Conservation (phyloP, 106 monocot species). For the Iris macrosiphon region DNA sequence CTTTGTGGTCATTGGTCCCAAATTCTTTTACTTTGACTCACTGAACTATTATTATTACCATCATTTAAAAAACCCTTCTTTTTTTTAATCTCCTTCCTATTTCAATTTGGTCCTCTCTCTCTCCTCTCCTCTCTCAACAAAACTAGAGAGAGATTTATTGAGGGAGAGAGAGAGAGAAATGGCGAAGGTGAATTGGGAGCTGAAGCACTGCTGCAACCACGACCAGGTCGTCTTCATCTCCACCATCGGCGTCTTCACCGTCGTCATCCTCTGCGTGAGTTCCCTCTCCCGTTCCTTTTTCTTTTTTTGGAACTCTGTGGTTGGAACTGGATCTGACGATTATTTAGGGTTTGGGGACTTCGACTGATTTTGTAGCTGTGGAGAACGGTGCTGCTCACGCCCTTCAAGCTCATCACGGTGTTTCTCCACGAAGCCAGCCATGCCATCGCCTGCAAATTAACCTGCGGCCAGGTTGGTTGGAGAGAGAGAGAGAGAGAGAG, state of each 20-base stretch:
- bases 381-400: constrained; percentile 76
- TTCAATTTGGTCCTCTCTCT: too few relatives aligned
- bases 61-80: too few relatives aligned
- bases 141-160: too few relatives aligned
- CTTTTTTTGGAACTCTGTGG: neutral
- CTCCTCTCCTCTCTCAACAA: too few relatives aligned
- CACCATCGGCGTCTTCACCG: constrained; percentile 61
- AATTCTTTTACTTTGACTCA: too few relatives aligned
- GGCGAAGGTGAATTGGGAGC: constrained; percentile 74
- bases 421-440: constrained; percentile 93
- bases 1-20: too few relatives aligned
- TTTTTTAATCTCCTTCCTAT: too few relatives aligned
- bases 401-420: constrained; percentile 96
- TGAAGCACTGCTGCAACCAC: constrained; percentile 77
- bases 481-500: too few relatives aligned
- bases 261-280: constrained; percentile 77
- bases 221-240: constrained; percentile 62
- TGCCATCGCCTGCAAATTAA: constrained; percentile 89
- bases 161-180: constrained; percentile 2
- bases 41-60: too few relatives aligned
- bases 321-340: neutral
- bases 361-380: constrained; percentile 47
- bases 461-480: constrained; percentile 97
- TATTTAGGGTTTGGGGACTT: neutral
- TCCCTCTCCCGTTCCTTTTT: neutral